phyloP scores from a whole-genome alignment of 495 filamentous ascomycete genomes.

The Cercophora sp. region DNA sequence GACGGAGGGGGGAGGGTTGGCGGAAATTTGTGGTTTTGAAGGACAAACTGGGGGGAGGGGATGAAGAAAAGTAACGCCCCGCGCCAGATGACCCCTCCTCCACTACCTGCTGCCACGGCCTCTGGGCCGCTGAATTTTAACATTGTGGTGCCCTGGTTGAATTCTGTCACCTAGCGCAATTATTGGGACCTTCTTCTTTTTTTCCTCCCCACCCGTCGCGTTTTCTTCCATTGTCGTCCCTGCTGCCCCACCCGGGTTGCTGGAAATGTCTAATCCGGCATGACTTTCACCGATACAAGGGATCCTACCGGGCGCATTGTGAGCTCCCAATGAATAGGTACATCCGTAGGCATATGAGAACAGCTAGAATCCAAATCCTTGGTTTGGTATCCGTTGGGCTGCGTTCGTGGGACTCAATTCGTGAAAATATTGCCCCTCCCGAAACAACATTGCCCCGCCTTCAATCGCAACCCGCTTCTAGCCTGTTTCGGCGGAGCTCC shows the following conservation, averaged over 20 bases:
- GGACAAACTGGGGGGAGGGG: slow-evolving; percentile 2
- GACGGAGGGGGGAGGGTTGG: slow-evolving; percentile 19
- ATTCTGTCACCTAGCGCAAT: not conserved
- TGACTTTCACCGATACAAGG: no score
- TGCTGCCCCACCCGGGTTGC: not conserved
- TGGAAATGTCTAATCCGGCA: not conserved
- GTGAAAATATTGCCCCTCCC: not conserved
- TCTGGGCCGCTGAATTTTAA: not conserved
- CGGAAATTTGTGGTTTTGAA: slow-evolving; percentile 30
- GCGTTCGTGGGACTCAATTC: not conserved
- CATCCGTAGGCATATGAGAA: no score
- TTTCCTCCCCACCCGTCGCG: not conserved
- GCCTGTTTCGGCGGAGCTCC: slow-evolving; percentile 7
- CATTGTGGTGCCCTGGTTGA: not conserved
- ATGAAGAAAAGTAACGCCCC: slow-evolving; percentile 15
- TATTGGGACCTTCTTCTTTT: slow-evolving; percentile 5
- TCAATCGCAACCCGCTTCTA: slow-evolving; percentile 5
- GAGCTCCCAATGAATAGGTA: not conserved
- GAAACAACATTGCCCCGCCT: not conserved
- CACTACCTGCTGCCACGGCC: no score
- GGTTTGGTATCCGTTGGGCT: not conserved
- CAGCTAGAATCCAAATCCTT: no score
- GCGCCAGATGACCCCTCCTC: slow-evolving; percentile 14
- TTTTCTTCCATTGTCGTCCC: no score
- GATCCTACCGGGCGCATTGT: no score